Percentiles rank a stretch among this genome's conserved stretches.
Evolutionary conservation across 805 yeast species (phyloP).

Genomic region (Myxozyma geophila): DNA sequence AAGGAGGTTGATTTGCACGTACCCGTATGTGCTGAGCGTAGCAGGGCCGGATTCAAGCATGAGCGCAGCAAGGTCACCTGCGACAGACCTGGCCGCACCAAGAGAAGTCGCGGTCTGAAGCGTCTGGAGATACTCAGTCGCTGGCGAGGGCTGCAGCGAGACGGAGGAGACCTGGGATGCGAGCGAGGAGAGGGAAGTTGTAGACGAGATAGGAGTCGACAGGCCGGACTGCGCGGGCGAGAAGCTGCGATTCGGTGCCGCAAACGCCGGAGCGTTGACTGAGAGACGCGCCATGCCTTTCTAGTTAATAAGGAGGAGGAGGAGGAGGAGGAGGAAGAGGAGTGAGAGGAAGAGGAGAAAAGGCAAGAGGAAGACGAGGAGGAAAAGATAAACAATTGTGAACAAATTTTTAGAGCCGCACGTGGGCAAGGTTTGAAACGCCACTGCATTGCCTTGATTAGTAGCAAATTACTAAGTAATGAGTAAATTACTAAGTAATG

Average conservation of each 20-base stretch:
- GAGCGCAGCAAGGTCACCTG: constrained; percentile 57
- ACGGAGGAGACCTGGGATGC: constrained; percentile 56
- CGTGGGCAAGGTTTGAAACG: constrained; percentile 4
- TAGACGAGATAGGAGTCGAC: constrained; percentile 42
- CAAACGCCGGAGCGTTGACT: constrained; percentile 20
- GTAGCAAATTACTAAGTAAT: neutral
- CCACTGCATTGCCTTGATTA: constrained; percentile 5
- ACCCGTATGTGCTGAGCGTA: constrained; percentile 52
- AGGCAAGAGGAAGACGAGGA: constrained; percentile 6
- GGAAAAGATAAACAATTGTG: constrained; percentile 8
- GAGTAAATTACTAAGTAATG: no score
- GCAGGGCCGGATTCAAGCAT: constrained; percentile 54
- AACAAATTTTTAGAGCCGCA: constrained; percentile 20
- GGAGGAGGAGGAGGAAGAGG: neutral
- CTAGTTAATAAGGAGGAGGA: neutral
- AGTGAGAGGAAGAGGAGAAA: neutral
- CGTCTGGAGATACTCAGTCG: constrained; percentile 59
- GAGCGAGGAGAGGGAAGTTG: constrained; percentile 62
- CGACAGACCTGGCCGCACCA: constrained; percentile 60
- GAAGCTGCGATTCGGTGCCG: constrained; percentile 2
- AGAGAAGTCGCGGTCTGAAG: constrained; percentile 58
- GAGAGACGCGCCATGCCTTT: constrained; percentile 22
- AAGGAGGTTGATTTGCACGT: neutral
- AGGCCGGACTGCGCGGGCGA: constrained; percentile 33
- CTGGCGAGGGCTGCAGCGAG: constrained; percentile 60